Evolutionary conservation across 805 yeast species (phyloP).

Genomic region (Pichia scutulata): DNA sequence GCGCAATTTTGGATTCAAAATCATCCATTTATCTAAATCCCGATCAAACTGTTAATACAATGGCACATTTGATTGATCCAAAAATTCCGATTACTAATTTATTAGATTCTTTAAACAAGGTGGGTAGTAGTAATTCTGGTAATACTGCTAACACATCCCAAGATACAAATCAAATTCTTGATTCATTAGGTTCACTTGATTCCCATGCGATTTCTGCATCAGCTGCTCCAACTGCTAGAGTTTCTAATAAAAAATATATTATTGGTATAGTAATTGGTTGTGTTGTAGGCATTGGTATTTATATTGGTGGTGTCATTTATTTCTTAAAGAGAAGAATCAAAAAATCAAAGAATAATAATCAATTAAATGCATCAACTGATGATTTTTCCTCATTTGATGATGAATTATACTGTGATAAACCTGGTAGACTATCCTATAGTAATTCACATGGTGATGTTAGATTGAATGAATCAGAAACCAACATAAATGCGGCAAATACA

Average conservation of each 20-base stretch:
- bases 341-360: constrained; percentile 1
- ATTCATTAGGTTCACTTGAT: constrained; percentile 24
- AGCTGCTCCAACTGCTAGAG: constrained; percentile 2
- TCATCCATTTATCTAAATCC: constrained; percentile 58
- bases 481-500: neutral
- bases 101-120: constrained; percentile 12
- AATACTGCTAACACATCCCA: constrained; percentile 3
- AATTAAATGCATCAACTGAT: neutral
- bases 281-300: constrained; percentile 63
- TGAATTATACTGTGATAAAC: neutral
- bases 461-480: constrained; percentile 4
- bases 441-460: constrained; percentile 8
- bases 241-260: constrained; percentile 31
- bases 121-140: constrained; percentile 5
- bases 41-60: constrained; percentile 42
- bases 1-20: constrained; percentile 38
- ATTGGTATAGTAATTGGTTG: constrained; percentile 83
- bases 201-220: constrained; percentile 13
- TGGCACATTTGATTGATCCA: constrained; percentile 68
- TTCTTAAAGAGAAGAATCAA: constrained; percentile 8
- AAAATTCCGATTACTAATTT: constrained; percentile 52
- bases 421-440: constrained; percentile 1
- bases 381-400: neutral
- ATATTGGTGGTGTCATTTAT: constrained; percentile 22
- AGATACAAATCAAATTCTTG: constrained; percentile 5